phyloP scores from a whole-genome alignment of 179 eudicot species.

The Spinacia oleracea region DNA sequence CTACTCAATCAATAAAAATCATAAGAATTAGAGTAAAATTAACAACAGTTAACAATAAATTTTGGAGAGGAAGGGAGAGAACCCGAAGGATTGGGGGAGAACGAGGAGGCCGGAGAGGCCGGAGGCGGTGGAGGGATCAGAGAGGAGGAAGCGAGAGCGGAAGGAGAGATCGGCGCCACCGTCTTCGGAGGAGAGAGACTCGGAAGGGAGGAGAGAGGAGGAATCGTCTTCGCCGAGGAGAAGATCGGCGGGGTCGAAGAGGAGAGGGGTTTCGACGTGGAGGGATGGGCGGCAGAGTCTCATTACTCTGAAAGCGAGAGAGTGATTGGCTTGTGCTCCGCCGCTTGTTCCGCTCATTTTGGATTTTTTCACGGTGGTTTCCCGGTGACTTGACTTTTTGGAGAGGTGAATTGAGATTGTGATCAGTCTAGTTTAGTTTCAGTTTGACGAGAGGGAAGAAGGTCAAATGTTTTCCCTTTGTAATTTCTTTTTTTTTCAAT shows the following conservation, averaged over 20 bases:
- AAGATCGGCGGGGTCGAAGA: conserved; percentile 76
- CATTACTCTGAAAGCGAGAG: conserved; percentile 95
- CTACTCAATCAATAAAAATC: conserved; percentile 1
- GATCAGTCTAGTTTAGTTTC: too few species aligned
- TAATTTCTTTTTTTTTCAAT: too few species aligned
- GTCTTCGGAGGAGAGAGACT: conserved; percentile 13
- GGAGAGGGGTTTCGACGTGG: conserved; percentile 84
- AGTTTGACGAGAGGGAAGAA: not conserved
- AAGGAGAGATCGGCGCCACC: conserved; percentile 54
- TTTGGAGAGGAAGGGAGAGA: not conserved
- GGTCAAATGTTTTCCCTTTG: not conserved
- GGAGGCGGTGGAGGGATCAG: conserved; percentile 55
- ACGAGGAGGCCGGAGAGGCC: conserved; percentile 92
- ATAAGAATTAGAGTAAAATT: not conserved
- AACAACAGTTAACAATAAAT: not conserved
- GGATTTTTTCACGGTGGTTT: not conserved
- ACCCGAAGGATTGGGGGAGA: conserved; percentile 97
- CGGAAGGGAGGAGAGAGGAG: conserved; percentile 32
- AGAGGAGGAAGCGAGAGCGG: conserved; percentile 64
- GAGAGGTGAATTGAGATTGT: not conserved
- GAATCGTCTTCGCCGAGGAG: conserved; percentile 68
- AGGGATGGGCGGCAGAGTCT: conserved; percentile 83
- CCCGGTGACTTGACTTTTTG: not conserved
- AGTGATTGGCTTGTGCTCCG: conserved; percentile 44
- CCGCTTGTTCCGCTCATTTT: conserved; percentile 12